Evolutionary conservation across 768 basidiomycete genomes (phyloP), one percentile per base, ranked within the genome.

Genomic region (Calocybe cyanea): DNA sequence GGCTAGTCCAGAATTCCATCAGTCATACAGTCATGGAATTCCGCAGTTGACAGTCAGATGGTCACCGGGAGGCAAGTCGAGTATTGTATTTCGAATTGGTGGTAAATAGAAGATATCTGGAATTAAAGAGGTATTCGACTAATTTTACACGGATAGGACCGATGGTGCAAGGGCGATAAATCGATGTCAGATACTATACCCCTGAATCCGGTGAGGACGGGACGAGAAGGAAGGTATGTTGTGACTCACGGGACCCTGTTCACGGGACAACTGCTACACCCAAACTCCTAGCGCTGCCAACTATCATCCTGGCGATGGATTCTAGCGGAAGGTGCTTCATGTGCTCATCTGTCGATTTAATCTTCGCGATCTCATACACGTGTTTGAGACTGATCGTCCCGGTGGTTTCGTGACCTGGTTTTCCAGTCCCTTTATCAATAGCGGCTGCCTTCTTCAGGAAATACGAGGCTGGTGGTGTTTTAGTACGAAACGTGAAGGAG

Each of bases 341-440:
- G 64, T 92, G 86, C 52, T 86, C 86, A 69, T 99, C 96, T 59
- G 77, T 80, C 43, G 81, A 77, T 73, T 99, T 99, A 66, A 99
- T 88, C 77, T 90, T 95, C 30, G 95, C 92, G 63, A 99, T 96
- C 75, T 98, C 96, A 67, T 93, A 97, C 63, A 98, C 79, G 74
- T 97, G 94, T 75, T 99, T 99, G 58, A 98, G 77, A 61, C 80
- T 88, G 64, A 98, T 76, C 37, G 87, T 92, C 40, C 86, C 91
- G 50, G 80, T 73, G 49, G 76, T 71, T 59, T 88, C 85, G 68
- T 87, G 80, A 47, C 91, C 82, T 57, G 90, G 84, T 59, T 82
- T 81, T 35, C 81, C 88, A 38, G 90, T 81, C 13, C 93, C 95
- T 68, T 92, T 93, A 60, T 92, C 88, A 59, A 97, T 81, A 11